Evolutionary conservation across 306 rosid species (phyloP).

Genomic region (Vigna nakashimae): DNA sequence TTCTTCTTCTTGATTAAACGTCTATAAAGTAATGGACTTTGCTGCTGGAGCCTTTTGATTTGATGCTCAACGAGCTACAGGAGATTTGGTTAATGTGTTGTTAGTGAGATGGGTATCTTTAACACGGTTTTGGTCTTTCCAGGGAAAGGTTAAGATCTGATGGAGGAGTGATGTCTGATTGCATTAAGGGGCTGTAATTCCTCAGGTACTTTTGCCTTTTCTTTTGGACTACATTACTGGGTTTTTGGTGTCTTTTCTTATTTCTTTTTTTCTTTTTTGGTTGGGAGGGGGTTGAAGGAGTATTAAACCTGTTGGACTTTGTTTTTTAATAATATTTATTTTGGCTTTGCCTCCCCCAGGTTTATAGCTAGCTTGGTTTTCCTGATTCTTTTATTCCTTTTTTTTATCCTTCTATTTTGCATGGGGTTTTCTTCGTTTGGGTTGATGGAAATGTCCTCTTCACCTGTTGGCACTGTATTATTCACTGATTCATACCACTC

Average conservation of each 20-base stretch:
- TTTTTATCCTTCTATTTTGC: neutral
- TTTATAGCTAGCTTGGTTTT: slow-evolving; percentile 42
- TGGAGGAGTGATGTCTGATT: slow-evolving; percentile 47
- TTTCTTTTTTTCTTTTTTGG: neutral
- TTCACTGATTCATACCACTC: slow-evolving; percentile 42
- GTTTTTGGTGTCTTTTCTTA: slow-evolving; percentile 20
- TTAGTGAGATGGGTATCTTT: slow-evolving; percentile 43
- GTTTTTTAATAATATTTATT: slow-evolving; percentile 46
- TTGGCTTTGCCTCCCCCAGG: slow-evolving; percentile 41
- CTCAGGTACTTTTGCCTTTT: slow-evolving; percentile 58
- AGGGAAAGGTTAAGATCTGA: slow-evolving; percentile 67
- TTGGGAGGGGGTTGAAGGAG: slow-evolving; percentile 27
- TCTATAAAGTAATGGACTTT: slow-evolving; percentile 44
- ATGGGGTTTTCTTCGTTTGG: slow-evolving; percentile 19
- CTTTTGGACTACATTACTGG: slow-evolving; percentile 53
- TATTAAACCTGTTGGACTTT: slow-evolving; percentile 53
- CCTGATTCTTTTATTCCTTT: slow-evolving; percentile 31
- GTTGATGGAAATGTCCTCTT: slow-evolving; percentile 53
- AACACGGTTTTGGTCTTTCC: slow-evolving; percentile 39
- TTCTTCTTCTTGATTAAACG: neutral
- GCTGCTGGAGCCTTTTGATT: slow-evolving; percentile 40
- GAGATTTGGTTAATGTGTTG: slow-evolving; percentile 56
- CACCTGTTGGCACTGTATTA: slow-evolving; percentile 55
- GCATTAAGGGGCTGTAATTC: slow-evolving; percentile 50
- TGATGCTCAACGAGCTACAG: slow-evolving; percentile 29